A percentile compares a stretch with the other conserved stretches of the same genome.
phyloP scores from a whole-genome alignment of 2,329 filamentous ascomycete species.

The Aureobasidium subglaciale region DNA sequence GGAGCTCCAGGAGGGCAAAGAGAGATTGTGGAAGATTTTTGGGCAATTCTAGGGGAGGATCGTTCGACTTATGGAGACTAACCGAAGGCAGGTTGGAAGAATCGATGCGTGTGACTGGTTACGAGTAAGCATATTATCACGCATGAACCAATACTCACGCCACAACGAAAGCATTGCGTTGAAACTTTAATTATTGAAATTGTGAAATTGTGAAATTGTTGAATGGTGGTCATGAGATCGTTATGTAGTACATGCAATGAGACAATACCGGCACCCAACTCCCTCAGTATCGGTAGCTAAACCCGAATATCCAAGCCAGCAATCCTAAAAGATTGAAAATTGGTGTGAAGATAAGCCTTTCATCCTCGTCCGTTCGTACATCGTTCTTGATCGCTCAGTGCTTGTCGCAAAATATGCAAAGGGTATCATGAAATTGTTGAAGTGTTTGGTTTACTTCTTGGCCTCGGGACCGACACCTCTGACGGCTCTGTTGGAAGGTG shows the following conservation, averaged over 20 bases:
- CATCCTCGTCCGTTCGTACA: neutral
- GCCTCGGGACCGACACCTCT: slow-evolving; percentile 1
- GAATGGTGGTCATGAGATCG: neutral
- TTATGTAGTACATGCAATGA: slow-evolving; percentile 3
- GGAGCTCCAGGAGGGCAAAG: too few species aligned
- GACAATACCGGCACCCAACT: neutral
- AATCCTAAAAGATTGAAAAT: neutral
- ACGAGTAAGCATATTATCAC: too few species aligned
- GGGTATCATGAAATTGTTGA: neutral
- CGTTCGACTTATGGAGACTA: too few species aligned
- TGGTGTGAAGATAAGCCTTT: neutral
- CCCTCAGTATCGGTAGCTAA: neutral
- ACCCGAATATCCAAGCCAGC: neutral
- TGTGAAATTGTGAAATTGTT: neutral
- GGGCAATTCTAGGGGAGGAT: too few species aligned
- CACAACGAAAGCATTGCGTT: too few species aligned
- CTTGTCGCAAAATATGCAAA: neutral
- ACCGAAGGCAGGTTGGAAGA: too few species aligned
- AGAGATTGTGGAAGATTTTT: too few species aligned
- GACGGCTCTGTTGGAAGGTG: neutral
- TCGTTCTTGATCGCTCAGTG: neutral
- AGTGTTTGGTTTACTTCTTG: neutral
- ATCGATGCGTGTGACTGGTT: too few species aligned
- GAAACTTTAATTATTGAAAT: too few species aligned
- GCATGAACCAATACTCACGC: too few species aligned